Base-by-base conservation (phyloP, 1,284 basidiomycete genomes). In the Porodaedalea pini region DNA sequence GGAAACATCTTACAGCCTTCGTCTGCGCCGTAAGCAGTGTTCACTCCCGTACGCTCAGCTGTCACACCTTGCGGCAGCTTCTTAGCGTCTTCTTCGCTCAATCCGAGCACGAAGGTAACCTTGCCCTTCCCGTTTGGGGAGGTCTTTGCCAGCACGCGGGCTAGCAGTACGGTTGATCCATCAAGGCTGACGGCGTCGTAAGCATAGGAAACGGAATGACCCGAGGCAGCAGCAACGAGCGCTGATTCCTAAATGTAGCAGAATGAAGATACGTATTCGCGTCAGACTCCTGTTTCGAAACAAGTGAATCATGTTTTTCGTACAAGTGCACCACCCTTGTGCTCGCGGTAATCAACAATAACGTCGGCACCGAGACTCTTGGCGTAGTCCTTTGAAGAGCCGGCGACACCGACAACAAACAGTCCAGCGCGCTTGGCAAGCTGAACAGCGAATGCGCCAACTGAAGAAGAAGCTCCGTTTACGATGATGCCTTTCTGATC, bases 391-490 rank as follows among this genome's bases (percentile, higher is more conserved):
- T 49, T 47, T 2, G 65, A 64, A 3, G 59, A 23, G n/a, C 69
- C 68, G 1, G 68, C 70, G 4, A 70, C 63, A 4, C 66, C 71
- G 36, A 73, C 62, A 29, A 71, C 65, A 32, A 63, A 57, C 49
- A 62, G 50, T 3, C 57, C 61, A 2, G 61, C 56, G n/a, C 62
- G 63, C 53, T 69, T 70, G 45, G 70, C 67, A 3, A 73, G 64
- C 60, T 73, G 72, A 19, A 66, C 63, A 5, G 66, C 71, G 55
- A 65, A 72, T 7, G 64, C 63, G 4, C 72, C 72, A 25, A 73
- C 70, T 6, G 67, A 67, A 0, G 69, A 66, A 23, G 65, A 62
- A 0, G 69, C 71, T 6, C 71, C 71, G 60, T 68, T 70, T 17
- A 73, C 62, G 32, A 71, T 62, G 15, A 73, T 57, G 0, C 62